phyloP scores from a whole-genome alignment of 2,329 filamentous ascomycete species.

The Pleomassaria siparia region DNA sequence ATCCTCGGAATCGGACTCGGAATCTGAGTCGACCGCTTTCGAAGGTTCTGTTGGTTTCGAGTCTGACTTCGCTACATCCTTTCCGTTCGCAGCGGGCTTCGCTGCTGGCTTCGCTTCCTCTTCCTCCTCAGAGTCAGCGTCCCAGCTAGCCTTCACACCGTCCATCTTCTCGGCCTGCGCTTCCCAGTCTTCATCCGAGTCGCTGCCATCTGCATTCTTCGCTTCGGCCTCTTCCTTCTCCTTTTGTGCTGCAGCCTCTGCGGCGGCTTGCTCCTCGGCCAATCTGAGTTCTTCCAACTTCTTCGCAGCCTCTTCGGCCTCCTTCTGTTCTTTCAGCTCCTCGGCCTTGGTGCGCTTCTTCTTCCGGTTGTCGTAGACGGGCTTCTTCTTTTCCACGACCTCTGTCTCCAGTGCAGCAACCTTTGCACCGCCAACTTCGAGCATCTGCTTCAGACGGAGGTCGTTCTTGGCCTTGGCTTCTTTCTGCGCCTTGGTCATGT shows the following conservation, averaged over 20 bases:
- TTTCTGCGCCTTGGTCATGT: slow-evolving; percentile 81
- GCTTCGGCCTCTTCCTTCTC: slow-evolving; percentile 57
- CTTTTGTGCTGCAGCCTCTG: slow-evolving; percentile 73
- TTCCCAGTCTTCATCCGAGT: slow-evolving; percentile 83
- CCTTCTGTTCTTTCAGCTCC: slow-evolving; percentile 49
- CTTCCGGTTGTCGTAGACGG: slow-evolving; percentile 70
- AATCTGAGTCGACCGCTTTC: slow-evolving; percentile 37
- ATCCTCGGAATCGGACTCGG: slow-evolving; percentile 50
- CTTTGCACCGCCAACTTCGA: slow-evolving; percentile 71
- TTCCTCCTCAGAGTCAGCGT: slow-evolving; percentile 79
- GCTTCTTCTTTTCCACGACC: slow-evolving; percentile 76
- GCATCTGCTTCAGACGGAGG: slow-evolving; percentile 80
- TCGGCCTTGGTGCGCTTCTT: slow-evolving; percentile 72
- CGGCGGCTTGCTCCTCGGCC: slow-evolving; percentile 69
- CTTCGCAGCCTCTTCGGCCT: slow-evolving; percentile 55
- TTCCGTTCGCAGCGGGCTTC: slow-evolving; percentile 27
- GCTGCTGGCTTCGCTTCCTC: slow-evolving; percentile 44
- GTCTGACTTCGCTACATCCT: slow-evolving; percentile 33
- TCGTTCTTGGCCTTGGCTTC: slow-evolving; percentile 79
- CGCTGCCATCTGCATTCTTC: slow-evolving; percentile 63
- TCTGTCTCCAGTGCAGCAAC: slow-evolving; percentile 61
- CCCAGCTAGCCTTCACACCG: slow-evolving; percentile 92
- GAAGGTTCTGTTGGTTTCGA: slow-evolving; percentile 27
- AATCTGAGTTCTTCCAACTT: slow-evolving; percentile 57
- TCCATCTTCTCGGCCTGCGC: slow-evolving; percentile 72